phyloP scores from a whole-genome alignment of 139 green algal species.

The Chlamydomonas eustigma region DNA sequence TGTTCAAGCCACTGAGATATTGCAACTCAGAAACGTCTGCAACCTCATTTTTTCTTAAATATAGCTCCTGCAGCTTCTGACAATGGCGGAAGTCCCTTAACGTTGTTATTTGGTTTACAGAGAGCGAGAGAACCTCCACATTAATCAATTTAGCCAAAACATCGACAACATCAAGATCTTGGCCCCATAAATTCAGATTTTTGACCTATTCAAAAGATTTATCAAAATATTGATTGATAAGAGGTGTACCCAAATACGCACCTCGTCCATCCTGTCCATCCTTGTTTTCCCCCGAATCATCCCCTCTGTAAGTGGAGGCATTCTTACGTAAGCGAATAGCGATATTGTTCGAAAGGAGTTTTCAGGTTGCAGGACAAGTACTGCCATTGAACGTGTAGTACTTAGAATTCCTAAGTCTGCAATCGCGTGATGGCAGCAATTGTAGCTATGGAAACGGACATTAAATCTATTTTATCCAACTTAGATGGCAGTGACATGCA shows the following conservation, averaged over 20 bases:
- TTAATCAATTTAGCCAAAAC: slow-evolving; percentile 31
- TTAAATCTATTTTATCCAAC: too few species aligned
- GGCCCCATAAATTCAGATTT: slow-evolving; percentile 50
- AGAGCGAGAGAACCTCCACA: slow-evolving; percentile 59
- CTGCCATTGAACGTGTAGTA: too few species aligned
- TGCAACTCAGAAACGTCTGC: slow-evolving; percentile 46
- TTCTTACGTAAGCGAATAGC: slow-evolving; percentile 11
- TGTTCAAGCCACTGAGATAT: slow-evolving; percentile 35
- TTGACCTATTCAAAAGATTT: slow-evolving; percentile 3
- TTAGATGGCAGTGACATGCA: too few species aligned
- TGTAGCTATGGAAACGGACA: too few species aligned
- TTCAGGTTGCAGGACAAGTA: too few species aligned
- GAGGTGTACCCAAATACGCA: not conserved
- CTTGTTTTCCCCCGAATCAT: slow-evolving; percentile 46
- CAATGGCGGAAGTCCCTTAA: slow-evolving; percentile 47
- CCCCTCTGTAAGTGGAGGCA: slow-evolving; percentile 38
- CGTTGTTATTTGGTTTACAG: slow-evolving; percentile 52
- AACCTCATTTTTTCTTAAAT: slow-evolving; percentile 68
- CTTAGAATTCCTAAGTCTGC: too few species aligned
- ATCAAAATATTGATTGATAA: too few species aligned
- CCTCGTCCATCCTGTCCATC: slow-evolving; percentile 41
- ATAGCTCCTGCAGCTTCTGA: slow-evolving; percentile 39
- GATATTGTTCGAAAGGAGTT: too few species aligned
- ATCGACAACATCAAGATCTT: slow-evolving; percentile 31
- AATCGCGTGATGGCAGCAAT: too few species aligned